Evolutionary conservation across 2,329 filamentous ascomycete species (phyloP), one percentile per base, ranked within the genome.

Genomic region (Lachnellula suecica): DNA sequence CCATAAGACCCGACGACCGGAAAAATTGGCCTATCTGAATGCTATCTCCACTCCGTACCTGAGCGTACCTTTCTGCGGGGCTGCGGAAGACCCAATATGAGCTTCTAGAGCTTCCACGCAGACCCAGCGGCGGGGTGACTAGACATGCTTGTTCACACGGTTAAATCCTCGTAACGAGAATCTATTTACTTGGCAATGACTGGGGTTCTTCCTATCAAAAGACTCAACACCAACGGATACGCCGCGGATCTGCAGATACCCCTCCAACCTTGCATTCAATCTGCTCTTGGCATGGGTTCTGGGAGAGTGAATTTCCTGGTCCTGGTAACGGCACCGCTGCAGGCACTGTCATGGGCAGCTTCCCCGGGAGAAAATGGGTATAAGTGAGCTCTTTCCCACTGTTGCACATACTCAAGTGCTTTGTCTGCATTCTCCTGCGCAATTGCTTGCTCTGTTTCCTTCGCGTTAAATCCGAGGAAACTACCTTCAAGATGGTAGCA

Each of bases 301-400:
- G n/a, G 24, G 29, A 31, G 8, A 8, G 8, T 31, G 15, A 31
- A 31, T 31, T 31, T 31, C 29, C 29, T 31, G 29, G 29, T 31
- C 8, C 29, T 31, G 29, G 29, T 31, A 31, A 31, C 15, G 8
- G 29, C 23, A 23, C 45, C 20, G 8, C 3, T 38, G 31, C 45
- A 50, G 20, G 23, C 40, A 22, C 29, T 44, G 22, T 38, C 35
- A 23, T 19, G 31, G 34, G 11, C n/a, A n/a, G n/a, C n/a, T n/a
- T n/a, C n/a, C n/a, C n/a, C n/a, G n/a, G n/a, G n/a, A n/a, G n/a
- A n/a, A n/a, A n/a, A 20, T 15, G 8, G 35, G 19, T 50, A 50
- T 53, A 53, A 53, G 51, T 45, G 45, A 53, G 42, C 47, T 50
- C 35, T 46, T 38, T 29, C 37, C 37, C 25, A 27, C 44, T 23